Evolutionary conservation across 116 monocot species (phyloP), one percentile per base, ranked within the genome.

Genomic region (Posidonia oceanica): DNA sequence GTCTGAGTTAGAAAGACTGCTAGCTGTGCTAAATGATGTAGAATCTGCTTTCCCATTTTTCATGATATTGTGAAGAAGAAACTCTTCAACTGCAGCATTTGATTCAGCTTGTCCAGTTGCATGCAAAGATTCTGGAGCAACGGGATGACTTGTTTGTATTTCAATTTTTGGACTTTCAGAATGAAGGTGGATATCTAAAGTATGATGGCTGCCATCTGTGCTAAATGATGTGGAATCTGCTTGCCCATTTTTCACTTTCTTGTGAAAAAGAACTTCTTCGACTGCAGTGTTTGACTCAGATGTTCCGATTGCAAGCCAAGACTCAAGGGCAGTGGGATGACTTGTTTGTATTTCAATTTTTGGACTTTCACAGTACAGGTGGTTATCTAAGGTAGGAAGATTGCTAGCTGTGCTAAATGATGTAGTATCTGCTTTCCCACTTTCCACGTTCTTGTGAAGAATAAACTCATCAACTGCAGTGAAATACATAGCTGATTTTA

Each of bases 291-390:
- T 69, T 29, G 21, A 14, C 23, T 62, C 36, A 0, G 62, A 12
- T 62, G 62, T 8, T 59, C 59, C 41, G 59, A 41, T 59, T 21
- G 56, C 41, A 71, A 41, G 52, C 41, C 8, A 51, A 51, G 36
- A 59, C 8, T 71, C 16, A 40, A 22, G 29, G 39, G 39, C 20
- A 70, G 37, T 22, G 3, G 54, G 7, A 38, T 7, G 37, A 39
- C 39, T 18, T 18, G 70, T 21, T 53, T 52, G 68, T 53, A 52
- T 51, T 68, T 22, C 68, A 68, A 14, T 7, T 68, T 68, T 4
- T 36, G 54, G 36, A 14, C 23, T 53, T 64, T 64, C 41, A 53
- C 1, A 29, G 29, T 51, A 36, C 23, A 53, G 18, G 0, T 29
- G 29, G 36, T 7, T 41, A 36, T 14, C 44, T 66, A 4, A 18